Evolutionary conservation across 2,329 filamentous ascomycete species (phyloP), one percentile per base, ranked within the genome.

Genomic region (Trichoderma sp.): DNA sequence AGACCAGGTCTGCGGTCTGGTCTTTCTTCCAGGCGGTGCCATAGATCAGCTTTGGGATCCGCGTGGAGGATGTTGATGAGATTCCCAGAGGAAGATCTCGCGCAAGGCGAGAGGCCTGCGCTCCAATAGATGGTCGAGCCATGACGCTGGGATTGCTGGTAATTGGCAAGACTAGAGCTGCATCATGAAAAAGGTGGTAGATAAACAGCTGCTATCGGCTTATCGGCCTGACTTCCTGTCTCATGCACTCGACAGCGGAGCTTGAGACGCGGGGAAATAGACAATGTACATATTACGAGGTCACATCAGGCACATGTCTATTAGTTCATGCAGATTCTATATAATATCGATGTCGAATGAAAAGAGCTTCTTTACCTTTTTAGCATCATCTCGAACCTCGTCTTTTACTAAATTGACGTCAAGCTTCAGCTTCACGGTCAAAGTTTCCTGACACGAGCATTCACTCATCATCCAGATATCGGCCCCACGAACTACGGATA

Each of bases 11-110:
- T 24, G 85, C 84, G 0, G 91, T 93, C 21, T 80, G 80, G 1
- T 90, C 87, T 74, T 90, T 90, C 78, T 96, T 96, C 92, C 92
- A 95, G n/a, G 92, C 92, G 2, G 92, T 95, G 63, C 92, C 92
- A 77, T 96, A 96, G 71, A 96, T 74, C 34, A 89, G 81, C 70
- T 81, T 83, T 5, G 86, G 86, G 73, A 87, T 83, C 1, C 52
- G 52, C 52, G 78, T 78, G 30, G 39, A 43, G 16, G 76, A 72
- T 39, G 73, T 68, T 56, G 72, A 73, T 56, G 74, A 74, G 26
- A 80, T 75, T 60, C 74, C 75, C n/a, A 81, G 75, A 26, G 74
- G 74, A 34, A 81, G 70, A 49, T 80, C 78, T 51, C 74, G 77
- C 26, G 79, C 74, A 32, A 81, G 72, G 26, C 76, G 72, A 11